A percentile compares a stretch with the other conserved stretches of the same genome.
These are phyloP conservation scores for Penicillium canescens DNA, from an alignment of 495 filamentous ascomycete genomes.

Conservation along the genomic window DNA sequence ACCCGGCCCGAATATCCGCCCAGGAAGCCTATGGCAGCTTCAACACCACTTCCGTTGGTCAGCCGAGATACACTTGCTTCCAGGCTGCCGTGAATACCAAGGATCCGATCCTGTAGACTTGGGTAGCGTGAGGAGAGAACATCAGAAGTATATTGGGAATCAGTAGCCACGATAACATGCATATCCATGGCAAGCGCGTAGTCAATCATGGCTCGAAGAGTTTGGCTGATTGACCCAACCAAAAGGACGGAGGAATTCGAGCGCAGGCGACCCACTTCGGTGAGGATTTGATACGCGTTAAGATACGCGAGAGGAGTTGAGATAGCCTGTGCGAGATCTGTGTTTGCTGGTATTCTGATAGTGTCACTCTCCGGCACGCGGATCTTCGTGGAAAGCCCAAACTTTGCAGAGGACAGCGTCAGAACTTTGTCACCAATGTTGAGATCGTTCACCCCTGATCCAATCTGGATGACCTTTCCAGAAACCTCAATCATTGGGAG, in stretches of 20 bases:
- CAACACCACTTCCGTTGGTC: conserved; percentile 21
- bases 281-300: conserved; percentile 16
- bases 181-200: conserved; percentile 14
- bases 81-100: conserved; percentile 13
- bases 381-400: conserved; percentile 12
- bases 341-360: conserved; percentile 14
- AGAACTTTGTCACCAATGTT: conserved; percentile 19
- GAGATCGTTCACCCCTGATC: conserved; percentile 13
- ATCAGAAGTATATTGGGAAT: conserved; percentile 10
- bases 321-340: conserved; percentile 8
- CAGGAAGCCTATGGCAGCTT: conserved; percentile 14
- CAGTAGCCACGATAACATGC: conserved; percentile 19
- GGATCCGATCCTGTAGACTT: conserved; percentile 6
- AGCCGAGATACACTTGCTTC: conserved; percentile 14
- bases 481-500: conserved; percentile 17
- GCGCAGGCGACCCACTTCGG: conserved; percentile 10
- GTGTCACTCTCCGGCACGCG: conserved; percentile 14
- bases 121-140: conserved; percentile 12
- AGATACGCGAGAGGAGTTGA: conserved; percentile 21
- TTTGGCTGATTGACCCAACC: conserved; percentile 17
- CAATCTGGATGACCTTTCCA: conserved; percentile 16
- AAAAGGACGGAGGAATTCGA: conserved; percentile 17
- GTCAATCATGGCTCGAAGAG: conserved; percentile 19
- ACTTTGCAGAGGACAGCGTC: conserved; percentile 8
- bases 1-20: conserved; percentile 20